phyloP scores from a whole-genome alignment of 1,284 basidiomycete genomes.

The Ganoderma meredithae region DNA sequence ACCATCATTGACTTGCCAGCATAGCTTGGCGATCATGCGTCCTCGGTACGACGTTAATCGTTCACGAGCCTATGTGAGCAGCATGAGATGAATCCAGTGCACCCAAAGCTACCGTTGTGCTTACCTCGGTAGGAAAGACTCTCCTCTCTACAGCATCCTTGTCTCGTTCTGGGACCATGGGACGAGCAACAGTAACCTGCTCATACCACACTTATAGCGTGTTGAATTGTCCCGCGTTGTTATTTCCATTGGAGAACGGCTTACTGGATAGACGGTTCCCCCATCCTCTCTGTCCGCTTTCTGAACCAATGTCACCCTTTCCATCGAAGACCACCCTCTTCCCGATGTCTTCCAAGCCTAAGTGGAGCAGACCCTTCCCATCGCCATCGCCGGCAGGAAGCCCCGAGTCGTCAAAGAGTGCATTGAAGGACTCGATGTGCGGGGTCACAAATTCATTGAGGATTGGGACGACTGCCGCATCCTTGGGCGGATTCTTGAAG shows the following conservation, averaged over 20 bases:
- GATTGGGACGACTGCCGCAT: constrained; percentile 79
- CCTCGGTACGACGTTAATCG: constrained; percentile 92
- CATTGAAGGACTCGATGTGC: constrained; percentile 97
- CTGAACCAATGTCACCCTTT: constrained; percentile 58
- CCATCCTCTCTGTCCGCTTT: constrained; percentile 66
- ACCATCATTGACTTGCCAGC: constrained; percentile 85
- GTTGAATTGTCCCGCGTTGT: constrained; percentile 16
- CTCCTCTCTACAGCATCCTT: constrained; percentile 78
- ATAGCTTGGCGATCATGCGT: constrained; percentile 89
- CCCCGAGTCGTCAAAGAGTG: constrained; percentile 89
- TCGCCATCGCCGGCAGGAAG: constrained; percentile 76
- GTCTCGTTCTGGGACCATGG: constrained; percentile 89
- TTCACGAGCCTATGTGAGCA: constrained; percentile 78
- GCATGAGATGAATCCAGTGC: background rate
- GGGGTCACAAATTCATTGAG: constrained; percentile 95
- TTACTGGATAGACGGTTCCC: constrained; percentile 85
- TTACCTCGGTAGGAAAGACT: constrained; percentile 90
- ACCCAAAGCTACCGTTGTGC: constrained; percentile 22
- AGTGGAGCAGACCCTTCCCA: constrained; percentile 81
- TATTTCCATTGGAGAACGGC: constrained; percentile 42
- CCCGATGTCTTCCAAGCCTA: constrained; percentile 87
- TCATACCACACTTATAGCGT: constrained; percentile 80
- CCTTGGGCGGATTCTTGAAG: constrained; percentile 81
- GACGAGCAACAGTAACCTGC: constrained; percentile 84
- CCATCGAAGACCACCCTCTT: constrained; percentile 94